Base-by-base conservation (phyloP, 192 early-diverging fungal species). In the Podila verticillata region DNA sequence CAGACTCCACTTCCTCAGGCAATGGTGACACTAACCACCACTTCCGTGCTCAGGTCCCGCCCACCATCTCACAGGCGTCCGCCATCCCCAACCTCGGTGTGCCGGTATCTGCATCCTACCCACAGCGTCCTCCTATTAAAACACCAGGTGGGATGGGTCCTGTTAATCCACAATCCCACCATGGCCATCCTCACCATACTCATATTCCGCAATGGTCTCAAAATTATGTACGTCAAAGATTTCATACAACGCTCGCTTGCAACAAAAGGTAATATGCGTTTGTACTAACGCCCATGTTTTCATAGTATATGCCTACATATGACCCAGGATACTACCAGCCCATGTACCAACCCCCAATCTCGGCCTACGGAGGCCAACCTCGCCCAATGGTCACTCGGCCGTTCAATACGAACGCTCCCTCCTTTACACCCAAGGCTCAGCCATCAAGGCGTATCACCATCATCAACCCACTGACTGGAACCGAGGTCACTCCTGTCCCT, bases 391-490 rank as follows among this genome's bases (percentile, higher is more conserved):
- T 73, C 15, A 61, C 68, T 36, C 44, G 72, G 8, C 70, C 78
- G 12, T 61, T 54, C 47, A 19, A 34, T 47, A 22, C 36, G 49
- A 65, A 30, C 32, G 28, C 72, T 39, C 26, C 72, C 36, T 47
- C 36, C 36, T 32, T 61, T 58, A 30, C 22, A 20, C 30, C 66
- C 57, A 60, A 54, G 10, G n/a, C 77, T 39, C 65, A 82, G 64
- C 81, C 84, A 44, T 84, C 65, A 58, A 81, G 63, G 48, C 86
- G 89, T 19, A 91, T 94, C 65, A 85, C 87, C 56, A 94, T 94
- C 66, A 87, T 92, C 64, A 89, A 92, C 66, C 92, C 92, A 2
- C 79, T 84, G 17, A 94, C 92, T 35, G 88, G 85, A 68, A 83
- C 91, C 75, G 87, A 90, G 69, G 80, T 93, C 57, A 88, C 51